These are phyloP conservation scores for Pigoraptor vietnamica DNA, from an alignment of 78 protist genomes.

Conservation along the genomic window DNA sequence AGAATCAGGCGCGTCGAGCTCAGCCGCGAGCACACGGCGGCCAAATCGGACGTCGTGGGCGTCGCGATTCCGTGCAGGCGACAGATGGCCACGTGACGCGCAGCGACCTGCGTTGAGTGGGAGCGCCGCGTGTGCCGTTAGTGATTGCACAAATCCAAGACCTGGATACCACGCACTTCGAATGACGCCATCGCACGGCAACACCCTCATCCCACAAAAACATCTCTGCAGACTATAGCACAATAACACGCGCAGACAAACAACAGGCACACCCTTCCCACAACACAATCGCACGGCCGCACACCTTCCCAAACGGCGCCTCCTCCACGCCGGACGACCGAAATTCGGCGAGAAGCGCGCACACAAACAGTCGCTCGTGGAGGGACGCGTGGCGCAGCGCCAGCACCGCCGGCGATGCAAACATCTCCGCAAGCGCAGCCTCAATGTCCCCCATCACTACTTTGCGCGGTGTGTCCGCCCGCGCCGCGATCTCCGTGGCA, in stretches of 20 bases:
- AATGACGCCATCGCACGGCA: background rate
- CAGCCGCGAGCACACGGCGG: background rate
- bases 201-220: background rate
- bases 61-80: background rate
- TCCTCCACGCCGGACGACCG: background rate
- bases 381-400: background rate
- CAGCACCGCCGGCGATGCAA: background rate
- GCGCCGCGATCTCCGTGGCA: constrained; percentile 27
- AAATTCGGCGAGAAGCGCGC: background rate
- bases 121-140: background rate
- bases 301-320: background rate
- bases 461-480: background rate
- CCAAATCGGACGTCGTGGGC: background rate
- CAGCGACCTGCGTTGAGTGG: background rate
- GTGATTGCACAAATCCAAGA: background rate
- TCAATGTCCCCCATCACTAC: background rate
- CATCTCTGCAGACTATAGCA: background rate
- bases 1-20: background rate
- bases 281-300: background rate
- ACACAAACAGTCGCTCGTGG: background rate
- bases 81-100: background rate
- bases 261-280: background rate
- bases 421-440: background rate
- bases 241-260: background rate
- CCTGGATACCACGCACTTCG: background rate